phyloP scores from a whole-genome alignment of 352 stramenopile genomes.

The Pythium phragmiticola region DNA sequence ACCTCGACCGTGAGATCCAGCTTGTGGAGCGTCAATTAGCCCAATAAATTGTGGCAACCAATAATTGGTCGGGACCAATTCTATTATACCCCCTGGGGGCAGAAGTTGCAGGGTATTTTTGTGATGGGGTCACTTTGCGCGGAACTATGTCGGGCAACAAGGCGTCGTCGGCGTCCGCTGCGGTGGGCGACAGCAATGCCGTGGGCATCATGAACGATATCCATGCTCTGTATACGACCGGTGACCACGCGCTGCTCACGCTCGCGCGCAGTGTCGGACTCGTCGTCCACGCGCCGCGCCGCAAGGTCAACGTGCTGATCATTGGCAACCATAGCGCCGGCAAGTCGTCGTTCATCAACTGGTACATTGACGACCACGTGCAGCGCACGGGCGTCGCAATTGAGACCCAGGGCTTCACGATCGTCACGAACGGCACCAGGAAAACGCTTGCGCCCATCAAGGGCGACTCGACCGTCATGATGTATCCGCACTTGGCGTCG shows the following conservation, averaged over 20 bases:
- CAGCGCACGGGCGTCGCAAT: conserved; percentile 63
- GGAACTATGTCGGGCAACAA: conserved; percentile 4
- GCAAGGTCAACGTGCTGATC: conserved; percentile 69
- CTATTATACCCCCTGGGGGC: background rate
- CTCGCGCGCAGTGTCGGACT: conserved; percentile 36
- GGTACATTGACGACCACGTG: conserved; percentile 58
- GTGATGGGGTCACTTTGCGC: background rate
- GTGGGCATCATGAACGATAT: conserved; percentile 39
- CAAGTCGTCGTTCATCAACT: conserved; percentile 80
- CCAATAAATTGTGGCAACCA: conserved; percentile 11
- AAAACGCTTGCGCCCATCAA: conserved; percentile 60
- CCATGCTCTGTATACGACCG: conserved; percentile 35
- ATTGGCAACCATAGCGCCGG: conserved; percentile 75
- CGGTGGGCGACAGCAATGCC: conserved; percentile 30
- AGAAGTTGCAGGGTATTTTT: background rate
- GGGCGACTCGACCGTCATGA: conserved; percentile 57
- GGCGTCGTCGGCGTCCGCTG: background rate
- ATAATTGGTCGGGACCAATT: conserved; percentile 2
- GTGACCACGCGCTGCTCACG: conserved; percentile 27
- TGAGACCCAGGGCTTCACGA: conserved; percentile 67
- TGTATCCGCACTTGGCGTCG: conserved; percentile 55
- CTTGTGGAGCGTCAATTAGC: conserved; percentile 26
- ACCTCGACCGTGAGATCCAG: conserved; percentile 41
- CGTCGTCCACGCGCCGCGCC: conserved; percentile 46
- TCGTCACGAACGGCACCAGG: conserved; percentile 58